Evolutionary conservation across 108 stramenopile genomes (phyloP), one percentile per base, ranked within the genome.

Genomic region (Nitzschia sp.): DNA sequence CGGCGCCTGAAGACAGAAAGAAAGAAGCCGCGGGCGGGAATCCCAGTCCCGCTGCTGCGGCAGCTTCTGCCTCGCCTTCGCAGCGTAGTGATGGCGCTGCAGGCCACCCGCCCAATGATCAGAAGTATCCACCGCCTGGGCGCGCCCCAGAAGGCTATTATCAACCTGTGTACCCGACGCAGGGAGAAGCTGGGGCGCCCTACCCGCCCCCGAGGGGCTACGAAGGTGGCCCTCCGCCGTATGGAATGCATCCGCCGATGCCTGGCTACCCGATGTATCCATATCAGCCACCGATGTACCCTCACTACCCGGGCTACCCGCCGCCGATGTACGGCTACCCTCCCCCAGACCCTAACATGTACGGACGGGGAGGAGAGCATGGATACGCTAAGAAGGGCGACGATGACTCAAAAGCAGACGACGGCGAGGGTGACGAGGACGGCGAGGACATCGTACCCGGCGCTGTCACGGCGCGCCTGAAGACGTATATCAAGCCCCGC

Each of bases 401-500:
- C 26, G 58, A 34, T 17, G 31, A 26, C 2, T 26, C 61, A 26
- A 33, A 28, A 9, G 46, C 46, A 21, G 70, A 41, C 3, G 61
- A 34, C 8, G 77, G 67, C 21, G 63, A 57, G 8, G 72, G 57
- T 8, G 68, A 71, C 25, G 61, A 77, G 9, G 67, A 69, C 28
- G 54, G 72, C 8, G 78, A 79, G 21, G 68, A 75, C 16, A 63
- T 58, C 35, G 66, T 61, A 28, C 67, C 68, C 9, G 71, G 55
- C 28, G 70, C 68, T 0, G 69, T 71, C 3, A 65, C 83, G 19
- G 75, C 83, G 15, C 67, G 83, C 8, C 59, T 80, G n/a, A 84
- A 80, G 45, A 80, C 78, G 28, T 84, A 84, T 55, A 79, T 84
- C 58, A 85, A 80, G 54, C 81, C 83, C 17, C 59, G 80, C 26